Percentiles rank a stretch among this genome's conserved stretches.
Conservation (phyloP, 1,284 basidiomycete genomes). For the Blastosporella zonata region DNA sequence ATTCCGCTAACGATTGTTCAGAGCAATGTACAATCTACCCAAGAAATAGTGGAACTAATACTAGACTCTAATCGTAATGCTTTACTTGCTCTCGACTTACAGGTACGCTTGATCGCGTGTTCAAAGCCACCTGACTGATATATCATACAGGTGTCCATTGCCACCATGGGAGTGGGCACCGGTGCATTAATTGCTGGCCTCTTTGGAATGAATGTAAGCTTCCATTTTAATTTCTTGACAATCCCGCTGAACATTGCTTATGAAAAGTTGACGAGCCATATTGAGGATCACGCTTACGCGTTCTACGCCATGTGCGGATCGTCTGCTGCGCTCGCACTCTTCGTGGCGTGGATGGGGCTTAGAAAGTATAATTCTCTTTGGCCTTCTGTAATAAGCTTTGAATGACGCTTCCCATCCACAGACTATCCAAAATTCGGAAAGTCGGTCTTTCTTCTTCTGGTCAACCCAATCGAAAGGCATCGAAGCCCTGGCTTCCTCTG, state of each 20-base stretch:
- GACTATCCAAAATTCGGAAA: constrained; percentile 46
- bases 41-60: constrained; percentile 97
- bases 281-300: constrained; percentile 67
- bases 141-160: constrained; percentile 75
- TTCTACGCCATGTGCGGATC: constrained; percentile 62
- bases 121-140: constrained; percentile 2
- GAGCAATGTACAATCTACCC: constrained; percentile 92
- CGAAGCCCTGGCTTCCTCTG: constrained; percentile 51
- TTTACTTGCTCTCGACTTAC: constrained; percentile 87
- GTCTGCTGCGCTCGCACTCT: constrained; percentile 49
- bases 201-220: constrained; percentile 93
- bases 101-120: constrained; percentile 43
- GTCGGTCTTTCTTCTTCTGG: constrained; percentile 53
- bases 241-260: constrained; percentile 18
- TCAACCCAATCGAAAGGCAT: constrained; percentile 29
- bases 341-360: constrained; percentile 60
- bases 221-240: constrained; percentile 15
- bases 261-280: constrained; percentile 61
- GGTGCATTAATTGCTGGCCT: constrained; percentile 91
- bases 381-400: constrained; percentile 5
- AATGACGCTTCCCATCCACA: constrained; percentile 18
- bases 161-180: constrained; percentile 89
- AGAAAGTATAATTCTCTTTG: constrained; percentile 44
- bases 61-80: constrained; percentile 96
- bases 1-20: constrained; percentile 28